Conservation (phyloP, 306 rosid genomes). For the Pyrus bretschneideri region DNA sequence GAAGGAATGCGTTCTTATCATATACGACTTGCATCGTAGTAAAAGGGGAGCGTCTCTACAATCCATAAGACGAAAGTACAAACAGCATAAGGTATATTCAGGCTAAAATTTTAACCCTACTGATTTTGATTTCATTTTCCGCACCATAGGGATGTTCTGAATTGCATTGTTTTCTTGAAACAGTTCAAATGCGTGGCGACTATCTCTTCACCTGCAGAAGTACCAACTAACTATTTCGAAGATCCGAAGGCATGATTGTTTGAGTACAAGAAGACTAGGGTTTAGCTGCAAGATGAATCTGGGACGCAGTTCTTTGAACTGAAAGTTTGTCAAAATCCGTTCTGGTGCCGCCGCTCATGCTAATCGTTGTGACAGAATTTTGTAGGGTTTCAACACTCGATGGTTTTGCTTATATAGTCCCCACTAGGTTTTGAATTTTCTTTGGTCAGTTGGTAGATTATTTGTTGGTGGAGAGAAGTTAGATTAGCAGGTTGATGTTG, state of each 20-base stretch:
- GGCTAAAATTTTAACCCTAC: background rate
- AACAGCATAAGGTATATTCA: slow-evolving; percentile 60
- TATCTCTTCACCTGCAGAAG: slow-evolving; percentile 77
- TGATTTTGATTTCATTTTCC: background rate
- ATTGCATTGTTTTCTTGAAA: slow-evolving; percentile 8
- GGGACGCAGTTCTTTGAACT: background rate
- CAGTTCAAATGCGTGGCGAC: slow-evolving; percentile 84
- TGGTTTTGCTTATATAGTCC: slow-evolving; percentile 1
- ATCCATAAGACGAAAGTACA: slow-evolving; percentile 75
- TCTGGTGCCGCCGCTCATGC: background rate
- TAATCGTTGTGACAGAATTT: background rate
- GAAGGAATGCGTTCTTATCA: slow-evolving; percentile 47
- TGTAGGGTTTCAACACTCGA: background rate
- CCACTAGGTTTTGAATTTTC: background rate
- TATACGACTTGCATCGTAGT: slow-evolving; percentile 68
- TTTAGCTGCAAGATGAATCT: background rate
- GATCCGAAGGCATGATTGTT: slow-evolving; percentile 21
- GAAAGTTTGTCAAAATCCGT: background rate
- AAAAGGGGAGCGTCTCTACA: slow-evolving; percentile 62
- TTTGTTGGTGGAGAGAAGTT: background rate
- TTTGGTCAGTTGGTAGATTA: background rate
- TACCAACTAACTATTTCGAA: slow-evolving; percentile 53
- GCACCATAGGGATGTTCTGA: background rate
- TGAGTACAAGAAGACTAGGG: background rate
- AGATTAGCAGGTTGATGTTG: background rate